A percentile compares a stretch with the other conserved stretches of the same genome.
phyloP scores from a whole-genome alignment of 2,329 filamentous ascomycete species.

The Neofusicoccum ribis region DNA sequence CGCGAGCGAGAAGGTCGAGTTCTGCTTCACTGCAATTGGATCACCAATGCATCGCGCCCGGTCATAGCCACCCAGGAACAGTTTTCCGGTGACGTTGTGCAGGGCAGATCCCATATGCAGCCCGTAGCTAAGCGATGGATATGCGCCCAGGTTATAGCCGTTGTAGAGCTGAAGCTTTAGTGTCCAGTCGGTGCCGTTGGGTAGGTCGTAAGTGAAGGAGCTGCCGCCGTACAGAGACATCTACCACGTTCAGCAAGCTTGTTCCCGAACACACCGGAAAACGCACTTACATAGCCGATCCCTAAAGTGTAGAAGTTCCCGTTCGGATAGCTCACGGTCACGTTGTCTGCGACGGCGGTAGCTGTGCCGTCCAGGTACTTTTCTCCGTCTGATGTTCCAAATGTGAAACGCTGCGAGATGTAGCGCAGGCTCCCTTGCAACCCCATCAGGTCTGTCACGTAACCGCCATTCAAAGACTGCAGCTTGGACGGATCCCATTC shows the following conservation, averaged over 20 bases:
- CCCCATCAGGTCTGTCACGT: neutral
- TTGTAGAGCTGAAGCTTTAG: neutral
- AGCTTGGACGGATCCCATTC: neutral
- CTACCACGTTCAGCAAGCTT: neutral
- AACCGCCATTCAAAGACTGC: neutral
- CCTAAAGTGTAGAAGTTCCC: neutral
- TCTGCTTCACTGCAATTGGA: slow-evolving; percentile 25
- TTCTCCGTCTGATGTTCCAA: neutral
- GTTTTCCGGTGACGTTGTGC: slow-evolving; percentile 29
- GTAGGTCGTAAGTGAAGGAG: neutral
- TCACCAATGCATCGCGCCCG: slow-evolving; percentile 31
- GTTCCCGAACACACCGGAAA: no score
- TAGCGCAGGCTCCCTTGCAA: neutral
- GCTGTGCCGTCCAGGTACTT: neutral
- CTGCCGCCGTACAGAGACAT: neutral
- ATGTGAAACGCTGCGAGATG: neutral
- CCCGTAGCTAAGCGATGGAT: slow-evolving; percentile 30
- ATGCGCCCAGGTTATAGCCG: slow-evolving; percentile 18
- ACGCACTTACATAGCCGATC: neutral
- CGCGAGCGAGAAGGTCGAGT: slow-evolving; percentile 29
- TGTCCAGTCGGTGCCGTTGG: neutral
- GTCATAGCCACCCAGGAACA: slow-evolving; percentile 40
- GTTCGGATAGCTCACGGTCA: neutral
- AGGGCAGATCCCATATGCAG: slow-evolving; percentile 38
- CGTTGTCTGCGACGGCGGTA: neutral